phyloP scores from a whole-genome alignment of 2,329 filamentous ascomycete species.

The Microcyclospora pomicola region DNA sequence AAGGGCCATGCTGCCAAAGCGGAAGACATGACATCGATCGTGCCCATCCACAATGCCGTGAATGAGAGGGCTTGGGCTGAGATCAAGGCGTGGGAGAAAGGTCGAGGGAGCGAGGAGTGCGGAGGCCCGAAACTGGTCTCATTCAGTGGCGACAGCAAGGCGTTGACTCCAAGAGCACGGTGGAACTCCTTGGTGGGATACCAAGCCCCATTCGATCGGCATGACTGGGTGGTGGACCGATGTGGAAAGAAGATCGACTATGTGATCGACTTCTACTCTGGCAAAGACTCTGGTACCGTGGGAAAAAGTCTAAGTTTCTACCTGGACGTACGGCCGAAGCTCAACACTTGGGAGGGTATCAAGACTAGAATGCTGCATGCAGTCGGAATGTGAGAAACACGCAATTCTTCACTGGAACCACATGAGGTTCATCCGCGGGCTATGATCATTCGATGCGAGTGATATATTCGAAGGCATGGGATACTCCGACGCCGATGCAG shows the following conservation, averaged over 20 bases:
- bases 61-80: slow-evolving; percentile 93
- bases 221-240: slow-evolving; percentile 93
- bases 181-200: slow-evolving; percentile 72
- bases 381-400: slow-evolving; percentile 10
- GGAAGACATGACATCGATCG: slow-evolving; percentile 76
- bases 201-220: slow-evolving; percentile 79
- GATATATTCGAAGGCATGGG: too few relatives aligned
- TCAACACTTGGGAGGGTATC: slow-evolving; percentile 49
- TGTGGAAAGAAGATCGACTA: slow-evolving; percentile 82
- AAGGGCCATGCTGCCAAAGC: slow-evolving; percentile 64
- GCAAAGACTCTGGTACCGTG: slow-evolving; percentile 36
- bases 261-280: slow-evolving; percentile 95
- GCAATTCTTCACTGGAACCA: too few relatives aligned
- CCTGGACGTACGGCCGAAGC: slow-evolving; percentile 50
- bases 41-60: slow-evolving; percentile 96
- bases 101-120: slow-evolving; percentile 47
- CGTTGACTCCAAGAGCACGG: slow-evolving; percentile 67
- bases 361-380: slow-evolving; percentile 37
- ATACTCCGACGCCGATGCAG: too few relatives aligned
- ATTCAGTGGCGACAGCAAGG: slow-evolving; percentile 54
- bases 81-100: slow-evolving; percentile 77
- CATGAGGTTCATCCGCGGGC: too few relatives aligned
- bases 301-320: slow-evolving; percentile 46
- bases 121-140: slow-evolving; percentile 69
- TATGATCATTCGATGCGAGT: too few relatives aligned